Evolutionary conservation across 768 basidiomycete genomes (phyloP), one percentile per base, ranked within the genome.

Genomic region (Russula virescens): DNA sequence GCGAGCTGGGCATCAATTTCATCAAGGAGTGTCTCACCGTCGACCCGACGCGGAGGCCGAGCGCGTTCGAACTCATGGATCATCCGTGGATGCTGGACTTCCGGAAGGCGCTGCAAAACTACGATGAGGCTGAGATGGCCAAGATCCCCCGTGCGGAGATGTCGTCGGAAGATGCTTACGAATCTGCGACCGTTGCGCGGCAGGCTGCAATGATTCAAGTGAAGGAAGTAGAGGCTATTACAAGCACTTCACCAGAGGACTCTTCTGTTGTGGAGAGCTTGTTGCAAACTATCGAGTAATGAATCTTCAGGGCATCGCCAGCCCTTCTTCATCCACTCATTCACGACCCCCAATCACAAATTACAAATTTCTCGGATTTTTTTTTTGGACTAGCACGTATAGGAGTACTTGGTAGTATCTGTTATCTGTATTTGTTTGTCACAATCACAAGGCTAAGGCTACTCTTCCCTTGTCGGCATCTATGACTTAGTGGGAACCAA

Each of bases 61-160:
- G 87, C 13, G 94, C 97, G 0, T 74, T 78, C 23, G 93, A 97
- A 70, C 82, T 98, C 31, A 83, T 94, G 76, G 80, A 86, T 43
- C 91, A 98, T 73, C 82, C 84, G 18, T 98, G 97, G 96, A 89
- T 96, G 81, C 76, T 88, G 45, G 85, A 88, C 58, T 87, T 93
- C 73, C 83, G 87, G 57, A 88, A 87, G 69, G 82, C 85, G 10
- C 76, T 92, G 42, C 71, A 81, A 53, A 83, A 77, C 64, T 89
- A 87, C 68, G 86, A 89, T 66, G 85, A 86, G 62, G 79, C 79
- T 2, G 85, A 87, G 68, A 76, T 82, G 65, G 78, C 80, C 26
- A 76, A 79, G 51, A 79, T 75, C 55, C 79, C 81, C 55, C 76
- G 80, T 9, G 69, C 72, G 11, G 75, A 80, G 61, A 72, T 81